Conservation (phyloP, 1,284 basidiomycete genomes). For the Rhizoctonia solani region DNA sequence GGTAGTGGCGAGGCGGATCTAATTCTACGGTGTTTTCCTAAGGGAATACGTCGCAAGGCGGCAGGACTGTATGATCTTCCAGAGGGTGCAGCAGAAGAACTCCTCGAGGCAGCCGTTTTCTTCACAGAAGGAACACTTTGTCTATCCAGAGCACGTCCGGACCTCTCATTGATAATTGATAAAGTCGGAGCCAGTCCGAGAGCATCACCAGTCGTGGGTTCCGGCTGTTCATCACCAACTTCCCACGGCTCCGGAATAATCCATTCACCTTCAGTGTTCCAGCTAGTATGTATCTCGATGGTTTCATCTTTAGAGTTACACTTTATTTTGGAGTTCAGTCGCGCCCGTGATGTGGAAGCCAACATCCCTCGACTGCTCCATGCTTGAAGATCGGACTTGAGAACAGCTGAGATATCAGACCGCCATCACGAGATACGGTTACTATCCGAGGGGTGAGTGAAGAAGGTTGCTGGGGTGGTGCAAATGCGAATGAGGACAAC, state of each 20-base stretch:
- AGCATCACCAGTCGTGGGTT: not conserved
- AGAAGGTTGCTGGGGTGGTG: slow-evolving; percentile 4
- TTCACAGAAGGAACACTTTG: slow-evolving; percentile 12
- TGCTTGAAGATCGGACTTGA: slow-evolving; percentile 27
- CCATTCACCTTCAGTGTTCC: slow-evolving; percentile 21
- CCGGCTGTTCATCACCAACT: slow-evolving; percentile 18
- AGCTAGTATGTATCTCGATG: slow-evolving; percentile 26
- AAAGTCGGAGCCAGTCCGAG: slow-evolving; percentile 18
- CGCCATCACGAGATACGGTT: slow-evolving; percentile 35
- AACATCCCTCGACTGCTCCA: slow-evolving; percentile 39
- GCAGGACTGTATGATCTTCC: slow-evolving; percentile 35
- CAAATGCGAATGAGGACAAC: slow-evolving; percentile 37
- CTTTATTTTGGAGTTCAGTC: not conserved
- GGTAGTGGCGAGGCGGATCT: slow-evolving; percentile 20
- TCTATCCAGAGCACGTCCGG: slow-evolving; percentile 6
- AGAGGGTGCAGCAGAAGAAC: slow-evolving; percentile 33
- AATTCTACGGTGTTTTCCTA: slow-evolving; percentile 26
- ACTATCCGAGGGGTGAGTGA: slow-evolving; percentile 30
- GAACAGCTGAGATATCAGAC: slow-evolving; percentile 34
- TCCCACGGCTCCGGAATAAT: slow-evolving; percentile 37
- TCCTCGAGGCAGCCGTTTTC: slow-evolving; percentile 27
- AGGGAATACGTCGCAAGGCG: slow-evolving; percentile 30
- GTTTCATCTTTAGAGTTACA: slow-evolving; percentile 9
- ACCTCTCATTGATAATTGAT: slow-evolving; percentile 2
- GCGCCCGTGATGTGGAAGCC: slow-evolving; percentile 9